These are phyloP conservation scores for Epithemia pelagica DNA, from an alignment of 108 stramenopile species.

Conservation along the genomic window DNA sequence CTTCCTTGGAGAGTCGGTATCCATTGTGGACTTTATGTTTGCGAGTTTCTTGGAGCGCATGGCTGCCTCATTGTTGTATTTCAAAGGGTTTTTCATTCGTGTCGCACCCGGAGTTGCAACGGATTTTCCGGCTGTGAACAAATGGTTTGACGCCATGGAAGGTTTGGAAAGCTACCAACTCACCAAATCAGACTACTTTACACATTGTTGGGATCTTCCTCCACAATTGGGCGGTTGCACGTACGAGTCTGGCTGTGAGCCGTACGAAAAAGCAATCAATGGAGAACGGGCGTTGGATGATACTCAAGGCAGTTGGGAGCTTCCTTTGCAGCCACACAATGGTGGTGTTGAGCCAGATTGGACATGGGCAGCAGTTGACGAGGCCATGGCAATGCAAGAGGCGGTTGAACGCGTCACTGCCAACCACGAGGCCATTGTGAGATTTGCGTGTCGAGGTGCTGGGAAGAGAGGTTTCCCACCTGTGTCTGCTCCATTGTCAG, in stretches of 20 bases:
- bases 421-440: slow-evolving; percentile 74
- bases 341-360: slow-evolving; percentile 81
- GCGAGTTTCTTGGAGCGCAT: slow-evolving; percentile 84
- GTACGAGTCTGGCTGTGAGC: slow-evolving; percentile 52
- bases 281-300: slow-evolving; percentile 43
- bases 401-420: slow-evolving; percentile 76
- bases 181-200: slow-evolving; percentile 88
- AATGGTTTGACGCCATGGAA: slow-evolving; percentile 94
- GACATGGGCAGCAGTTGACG: slow-evolving; percentile 51
- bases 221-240: slow-evolving; percentile 91
- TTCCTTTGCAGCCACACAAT: slow-evolving; percentile 60
- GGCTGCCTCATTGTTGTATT: slow-evolving; percentile 81
- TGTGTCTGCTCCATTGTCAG: slow-evolving; percentile 71
- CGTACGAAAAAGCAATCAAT: slow-evolving; percentile 57
- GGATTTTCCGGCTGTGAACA: slow-evolving; percentile 67
- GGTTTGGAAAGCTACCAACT: slow-evolving; percentile 64
- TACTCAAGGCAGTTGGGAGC: slow-evolving; percentile 58
- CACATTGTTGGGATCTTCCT: slow-evolving; percentile 90
- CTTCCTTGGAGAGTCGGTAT: slow-evolving; percentile 67
- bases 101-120: slow-evolving; percentile 44
- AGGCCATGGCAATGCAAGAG: slow-evolving; percentile 56
- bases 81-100: slow-evolving; percentile 83
- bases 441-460: slow-evolving; percentile 83
- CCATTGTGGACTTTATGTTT: slow-evolving; percentile 81
- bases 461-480: slow-evolving; percentile 76